A percentile compares a stretch with the other conserved stretches of the same genome.
These are phyloP conservation scores for Colletotrichum tamarilloi DNA, from an alignment of 2,329 filamentous ascomycete species.

Conservation along the genomic window DNA sequence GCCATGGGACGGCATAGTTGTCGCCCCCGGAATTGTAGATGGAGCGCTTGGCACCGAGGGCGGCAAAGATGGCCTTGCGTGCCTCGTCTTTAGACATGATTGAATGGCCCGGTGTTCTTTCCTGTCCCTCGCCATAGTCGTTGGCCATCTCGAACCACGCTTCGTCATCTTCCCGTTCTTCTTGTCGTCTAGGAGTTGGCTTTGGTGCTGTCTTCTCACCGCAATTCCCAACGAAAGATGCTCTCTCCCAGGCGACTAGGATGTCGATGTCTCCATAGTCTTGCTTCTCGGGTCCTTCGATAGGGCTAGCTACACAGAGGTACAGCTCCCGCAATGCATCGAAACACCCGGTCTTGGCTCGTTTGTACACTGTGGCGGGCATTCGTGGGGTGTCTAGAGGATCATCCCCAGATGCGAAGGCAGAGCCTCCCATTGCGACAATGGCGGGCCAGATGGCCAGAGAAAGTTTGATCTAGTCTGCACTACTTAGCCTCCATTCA, in stretches of 20 bases:
- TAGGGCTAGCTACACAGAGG: slow-evolving; percentile 65
- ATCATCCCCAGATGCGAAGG: slow-evolving; percentile 60
- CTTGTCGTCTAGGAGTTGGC: not conserved
- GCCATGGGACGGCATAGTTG: slow-evolving; percentile 69
- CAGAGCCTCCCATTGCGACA: slow-evolving; percentile 71
- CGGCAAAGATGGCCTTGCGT: slow-evolving; percentile 31
- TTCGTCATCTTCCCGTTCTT: not conserved
- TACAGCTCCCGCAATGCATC: slow-evolving; percentile 63
- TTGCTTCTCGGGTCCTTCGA: slow-evolving; percentile 75
- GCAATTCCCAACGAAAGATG: slow-evolving; percentile 27
- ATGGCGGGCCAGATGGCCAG: not conserved
- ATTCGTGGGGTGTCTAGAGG: slow-evolving; percentile 74
- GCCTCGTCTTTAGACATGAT: not conserved
- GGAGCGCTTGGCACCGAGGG: slow-evolving; percentile 57
- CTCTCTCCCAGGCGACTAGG: slow-evolving; percentile 59
- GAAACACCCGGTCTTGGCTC: slow-evolving; percentile 59
- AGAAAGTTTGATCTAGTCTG: not conserved
- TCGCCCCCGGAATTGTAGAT: slow-evolving; percentile 44
- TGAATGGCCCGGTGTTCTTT: not conserved
- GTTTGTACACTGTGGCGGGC: slow-evolving; percentile 65
- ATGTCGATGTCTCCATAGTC: slow-evolving; percentile 82
- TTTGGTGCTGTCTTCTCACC: too few relatives aligned
- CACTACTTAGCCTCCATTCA: not conserved
- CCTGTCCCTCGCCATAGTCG: not conserved
- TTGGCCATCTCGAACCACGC: not conserved